These are phyloP conservation scores for Gymnopilus junonius DNA, from an alignment of 768 basidiomycete species.

Conservation along the genomic window DNA sequence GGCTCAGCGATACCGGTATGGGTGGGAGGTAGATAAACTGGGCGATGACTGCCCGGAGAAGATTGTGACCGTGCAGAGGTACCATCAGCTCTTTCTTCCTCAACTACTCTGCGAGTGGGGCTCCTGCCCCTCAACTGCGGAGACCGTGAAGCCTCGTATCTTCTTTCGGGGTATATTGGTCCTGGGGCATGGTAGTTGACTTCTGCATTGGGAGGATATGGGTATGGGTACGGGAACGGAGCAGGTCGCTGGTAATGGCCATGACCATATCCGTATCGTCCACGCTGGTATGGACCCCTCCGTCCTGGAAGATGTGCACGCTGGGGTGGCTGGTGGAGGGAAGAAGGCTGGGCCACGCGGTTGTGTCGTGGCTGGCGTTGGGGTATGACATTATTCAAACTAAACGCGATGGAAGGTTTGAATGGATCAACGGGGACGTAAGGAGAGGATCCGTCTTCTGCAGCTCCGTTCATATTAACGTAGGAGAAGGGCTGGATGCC, in stretches of 20 bases:
- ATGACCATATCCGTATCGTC: background rate
- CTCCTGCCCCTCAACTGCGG: background rate
- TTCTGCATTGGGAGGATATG: background rate
- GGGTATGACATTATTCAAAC: slow-evolving; percentile 17
- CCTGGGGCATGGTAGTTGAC: background rate
- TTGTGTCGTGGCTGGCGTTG: background rate
- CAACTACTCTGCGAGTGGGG: background rate
- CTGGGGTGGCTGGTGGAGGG: background rate
- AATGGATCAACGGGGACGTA: slow-evolving; percentile 25
- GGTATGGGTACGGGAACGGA: background rate
- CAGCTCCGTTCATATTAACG: too few species aligned
- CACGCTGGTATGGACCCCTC: background rate
- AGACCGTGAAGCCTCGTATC: background rate
- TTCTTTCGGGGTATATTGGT: background rate
- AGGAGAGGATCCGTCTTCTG: background rate
- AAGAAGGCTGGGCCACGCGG: background rate
- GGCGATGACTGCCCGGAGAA: background rate
- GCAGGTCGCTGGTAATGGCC: background rate
- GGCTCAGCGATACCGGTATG: background rate
- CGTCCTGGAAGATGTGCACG: background rate
- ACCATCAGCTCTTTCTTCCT: background rate
- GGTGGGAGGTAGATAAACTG: background rate
- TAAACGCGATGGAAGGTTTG: slow-evolving; percentile 23
- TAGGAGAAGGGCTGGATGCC: too few species aligned
- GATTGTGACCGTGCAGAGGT: background rate